phyloP scores from a whole-genome alignment of 225 moss, liverwort and hornwort genomes.

The Physcomitrellopsis africana region DNA sequence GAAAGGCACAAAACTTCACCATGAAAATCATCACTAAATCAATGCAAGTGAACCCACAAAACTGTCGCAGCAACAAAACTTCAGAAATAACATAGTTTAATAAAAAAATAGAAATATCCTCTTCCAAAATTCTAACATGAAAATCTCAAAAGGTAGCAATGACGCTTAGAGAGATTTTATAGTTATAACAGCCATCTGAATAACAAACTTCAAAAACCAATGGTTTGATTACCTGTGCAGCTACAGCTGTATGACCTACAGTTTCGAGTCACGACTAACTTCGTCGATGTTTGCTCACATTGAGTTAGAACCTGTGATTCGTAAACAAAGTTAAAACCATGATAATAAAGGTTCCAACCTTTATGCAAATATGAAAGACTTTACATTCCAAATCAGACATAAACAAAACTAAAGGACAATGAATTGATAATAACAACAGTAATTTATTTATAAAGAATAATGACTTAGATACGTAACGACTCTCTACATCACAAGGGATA shows the following conservation, averaged over 20 bases:
- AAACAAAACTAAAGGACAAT: neutral
- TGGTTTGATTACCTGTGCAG: constrained; percentile 63
- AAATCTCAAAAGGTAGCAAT: neutral
- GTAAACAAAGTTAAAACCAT: neutral
- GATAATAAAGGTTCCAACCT: constrained; percentile 6
- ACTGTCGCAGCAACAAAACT: neutral
- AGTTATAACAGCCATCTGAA: neutral
- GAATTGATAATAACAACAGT: neutral
- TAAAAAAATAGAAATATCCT: neutral
- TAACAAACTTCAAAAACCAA: constrained; percentile 2
- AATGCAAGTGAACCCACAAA: no score
- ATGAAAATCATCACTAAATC: neutral
- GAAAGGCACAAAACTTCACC: neutral
- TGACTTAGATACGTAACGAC: neutral
- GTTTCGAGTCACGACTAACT: constrained; percentile 86
- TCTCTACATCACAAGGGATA: neutral
- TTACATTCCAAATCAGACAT: neutral
- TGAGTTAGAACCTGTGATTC: constrained; percentile 82
- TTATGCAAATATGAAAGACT: neutral
- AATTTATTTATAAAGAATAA: no score
- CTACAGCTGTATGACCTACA: constrained; percentile 94
- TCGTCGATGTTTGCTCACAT: constrained; percentile 86
- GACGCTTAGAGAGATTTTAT: constrained; percentile 1
- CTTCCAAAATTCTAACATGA: neutral
- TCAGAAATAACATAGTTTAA: neutral